Conservation (phyloP, 805 yeast genomes). For the Metschnikowia peoriensis region DNA sequence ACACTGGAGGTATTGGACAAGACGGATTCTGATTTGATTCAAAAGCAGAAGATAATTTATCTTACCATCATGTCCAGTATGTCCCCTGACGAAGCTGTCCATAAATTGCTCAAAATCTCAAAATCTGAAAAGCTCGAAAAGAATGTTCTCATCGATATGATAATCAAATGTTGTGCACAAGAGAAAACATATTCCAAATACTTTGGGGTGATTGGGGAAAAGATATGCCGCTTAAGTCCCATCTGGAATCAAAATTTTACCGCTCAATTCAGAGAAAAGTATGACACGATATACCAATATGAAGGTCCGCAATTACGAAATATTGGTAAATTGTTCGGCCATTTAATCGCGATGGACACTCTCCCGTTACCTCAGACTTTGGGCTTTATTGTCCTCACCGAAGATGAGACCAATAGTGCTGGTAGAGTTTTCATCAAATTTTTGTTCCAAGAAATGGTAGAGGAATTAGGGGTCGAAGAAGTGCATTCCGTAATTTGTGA, state of each 20-base stretch:
- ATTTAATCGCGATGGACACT: conserved; percentile 66
- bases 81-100: conserved; percentile 91
- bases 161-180: conserved; percentile 78
- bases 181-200: conserved; percentile 84
- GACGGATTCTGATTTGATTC: conserved; percentile 41
- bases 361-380: conserved; percentile 61
- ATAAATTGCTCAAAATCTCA: conserved; percentile 63
- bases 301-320: conserved; percentile 76
- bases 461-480: conserved; percentile 63
- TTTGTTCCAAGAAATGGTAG: conserved; percentile 73
- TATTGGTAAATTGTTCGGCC: conserved; percentile 84
- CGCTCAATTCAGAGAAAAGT: conserved; percentile 53
- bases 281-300: conserved; percentile 57
- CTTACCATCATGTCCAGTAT: conserved; percentile 83
- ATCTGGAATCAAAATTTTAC: conserved; percentile 60
- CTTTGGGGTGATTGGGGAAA: conserved; percentile 75
- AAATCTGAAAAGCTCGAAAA: conserved; percentile 18
- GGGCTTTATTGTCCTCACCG: conserved; percentile 57
- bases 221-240: conserved; percentile 49
- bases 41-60: conserved; percentile 74
- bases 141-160: conserved; percentile 60
- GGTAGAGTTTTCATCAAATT: conserved; percentile 79
- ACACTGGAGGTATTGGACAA: neutral
- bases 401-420: conserved; percentile 73
- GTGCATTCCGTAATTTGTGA: conserved; percentile 52